phyloP scores from a whole-genome alignment of 2,329 filamentous ascomycete genomes.

The Penicillium sp. region DNA sequence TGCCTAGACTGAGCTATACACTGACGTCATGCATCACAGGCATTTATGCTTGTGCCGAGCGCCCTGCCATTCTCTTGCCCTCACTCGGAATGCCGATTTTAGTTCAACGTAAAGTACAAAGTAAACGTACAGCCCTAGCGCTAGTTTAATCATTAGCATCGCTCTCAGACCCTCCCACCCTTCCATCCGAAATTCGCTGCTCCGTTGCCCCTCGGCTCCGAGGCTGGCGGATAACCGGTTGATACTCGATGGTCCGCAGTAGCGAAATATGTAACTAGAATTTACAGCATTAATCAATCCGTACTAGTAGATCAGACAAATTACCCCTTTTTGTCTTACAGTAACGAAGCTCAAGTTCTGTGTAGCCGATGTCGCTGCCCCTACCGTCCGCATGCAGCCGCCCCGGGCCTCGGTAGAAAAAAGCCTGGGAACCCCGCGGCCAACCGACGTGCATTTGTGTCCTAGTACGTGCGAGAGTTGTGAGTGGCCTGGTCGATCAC shows the following conservation, averaged over 20 bases:
- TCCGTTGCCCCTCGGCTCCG: not conserved
- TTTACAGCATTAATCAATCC: too few species aligned
- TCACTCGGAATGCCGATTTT: constrained; percentile 5
- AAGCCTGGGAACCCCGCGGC: constrained; percentile 21
- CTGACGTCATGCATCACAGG: too few species aligned
- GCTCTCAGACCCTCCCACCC: not conserved
- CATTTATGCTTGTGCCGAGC: too few species aligned
- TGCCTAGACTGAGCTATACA: too few species aligned
- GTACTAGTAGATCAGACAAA: too few species aligned
- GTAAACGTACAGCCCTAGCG: not conserved
- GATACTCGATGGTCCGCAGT: too few species aligned
- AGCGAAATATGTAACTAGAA: too few species aligned
- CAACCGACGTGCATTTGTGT: constrained; percentile 22
- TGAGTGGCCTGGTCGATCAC: constrained; percentile 15
- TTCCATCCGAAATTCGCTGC: constrained; percentile 7
- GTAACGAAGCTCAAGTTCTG: not conserved
- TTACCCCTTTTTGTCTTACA: too few species aligned
- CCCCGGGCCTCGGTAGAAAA: constrained; percentile 27
- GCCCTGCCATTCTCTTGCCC: too few species aligned
- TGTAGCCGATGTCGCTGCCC: constrained; percentile 6
- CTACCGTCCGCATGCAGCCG: constrained; percentile 31
- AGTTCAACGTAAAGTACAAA: too few species aligned
- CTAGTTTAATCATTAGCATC: not conserved
- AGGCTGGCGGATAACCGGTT: not conserved
- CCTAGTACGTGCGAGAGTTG: constrained; percentile 6